These are phyloP conservation scores for Aotearoamyces nothofagi DNA, from an alignment of 2,329 filamentous ascomycete genomes.

Conservation along the genomic window DNA sequence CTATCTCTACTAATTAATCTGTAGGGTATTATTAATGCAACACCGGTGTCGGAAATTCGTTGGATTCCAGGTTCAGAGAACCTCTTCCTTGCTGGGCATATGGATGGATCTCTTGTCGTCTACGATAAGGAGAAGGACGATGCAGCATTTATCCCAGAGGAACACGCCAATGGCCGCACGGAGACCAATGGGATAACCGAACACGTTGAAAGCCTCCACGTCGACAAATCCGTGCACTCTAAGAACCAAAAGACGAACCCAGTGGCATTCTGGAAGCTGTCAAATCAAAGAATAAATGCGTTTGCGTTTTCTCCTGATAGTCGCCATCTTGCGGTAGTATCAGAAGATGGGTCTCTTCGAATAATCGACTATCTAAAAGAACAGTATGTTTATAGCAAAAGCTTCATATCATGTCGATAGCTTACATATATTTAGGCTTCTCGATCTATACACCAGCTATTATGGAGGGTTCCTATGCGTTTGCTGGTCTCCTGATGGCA, in stretches of 20 bases:
- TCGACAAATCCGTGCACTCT: slow-evolving; percentile 86
- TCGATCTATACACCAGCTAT: slow-evolving; percentile 79
- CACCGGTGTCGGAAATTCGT: slow-evolving; percentile 71
- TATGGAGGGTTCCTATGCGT: slow-evolving; percentile 89
- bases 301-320: slow-evolving; percentile 88
- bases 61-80: slow-evolving; percentile 95
- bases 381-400: slow-evolving; percentile 39
- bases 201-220: slow-evolving; percentile 38
- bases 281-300: slow-evolving; percentile 77
- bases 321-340: slow-evolving; percentile 74
- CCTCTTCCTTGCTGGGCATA: slow-evolving; percentile 80
- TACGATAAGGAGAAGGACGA: slow-evolving; percentile 98
- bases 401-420: no score
- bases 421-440: no score
- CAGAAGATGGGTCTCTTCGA: slow-evolving; percentile 78
- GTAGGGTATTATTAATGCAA: slow-evolving; percentile 72
- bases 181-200: slow-evolving; percentile 15
- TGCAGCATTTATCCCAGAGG: slow-evolving; percentile 59
- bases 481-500: slow-evolving; percentile 94
- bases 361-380: slow-evolving; percentile 89
- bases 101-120: slow-evolving; percentile 79
- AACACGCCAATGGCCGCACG: slow-evolving; percentile 25
- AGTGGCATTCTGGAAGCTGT: slow-evolving; percentile 82
- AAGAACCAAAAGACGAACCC: slow-evolving; percentile 90
- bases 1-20: slow-evolving; percentile 7